Percentiles rank a stretch among this genome's conserved stretches.
These are phyloP conservation scores for Mayamaea pseudoterrestris DNA, from an alignment of 108 stramenopile genomes.

Conservation along the genomic window DNA sequence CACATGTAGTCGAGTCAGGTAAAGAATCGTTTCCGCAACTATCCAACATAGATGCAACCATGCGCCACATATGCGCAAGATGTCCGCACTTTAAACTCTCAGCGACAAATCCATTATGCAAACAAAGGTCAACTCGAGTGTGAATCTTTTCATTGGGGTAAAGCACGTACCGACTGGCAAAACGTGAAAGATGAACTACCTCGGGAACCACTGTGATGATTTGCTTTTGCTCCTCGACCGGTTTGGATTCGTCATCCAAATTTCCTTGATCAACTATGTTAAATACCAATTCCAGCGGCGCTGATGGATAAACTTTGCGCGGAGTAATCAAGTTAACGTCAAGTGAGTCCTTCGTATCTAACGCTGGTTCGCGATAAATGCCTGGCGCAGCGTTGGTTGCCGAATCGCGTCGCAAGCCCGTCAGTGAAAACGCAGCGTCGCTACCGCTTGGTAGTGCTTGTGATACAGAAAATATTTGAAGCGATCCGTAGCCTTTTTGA, in stretches of 20 bases:
- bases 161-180: slow-evolving; percentile 56
- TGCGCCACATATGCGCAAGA: slow-evolving; percentile 68
- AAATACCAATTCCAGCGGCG: slow-evolving; percentile 28
- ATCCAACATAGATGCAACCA: slow-evolving; percentile 40
- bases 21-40: slow-evolving; percentile 40
- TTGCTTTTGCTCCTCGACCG: slow-evolving; percentile 8
- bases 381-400: slow-evolving; percentile 38
- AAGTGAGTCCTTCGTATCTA: too few species aligned
- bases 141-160: slow-evolving; percentile 28
- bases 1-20: slow-evolving; percentile 1
- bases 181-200: slow-evolving; percentile 62
- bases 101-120: slow-evolving; percentile 57
- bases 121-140: slow-evolving; percentile 52
- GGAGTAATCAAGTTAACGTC: too few species aligned
- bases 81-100: slow-evolving; percentile 32
- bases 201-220: slow-evolving; percentile 62
- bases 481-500: slow-evolving; percentile 59
- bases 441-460: slow-evolving; percentile 39
- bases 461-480: slow-evolving; percentile 64
- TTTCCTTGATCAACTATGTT: slow-evolving; percentile 62
- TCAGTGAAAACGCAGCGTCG: slow-evolving; percentile 22
- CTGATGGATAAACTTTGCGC: neutral
- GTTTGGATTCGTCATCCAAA: slow-evolving; percentile 30
- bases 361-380: slow-evolving; percentile 31
- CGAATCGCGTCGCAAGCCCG: slow-evolving; percentile 27